Evolutionary conservation across 495 filamentous ascomycete species (phyloP).

Genomic region (Sphaerosporella brunnea): DNA sequence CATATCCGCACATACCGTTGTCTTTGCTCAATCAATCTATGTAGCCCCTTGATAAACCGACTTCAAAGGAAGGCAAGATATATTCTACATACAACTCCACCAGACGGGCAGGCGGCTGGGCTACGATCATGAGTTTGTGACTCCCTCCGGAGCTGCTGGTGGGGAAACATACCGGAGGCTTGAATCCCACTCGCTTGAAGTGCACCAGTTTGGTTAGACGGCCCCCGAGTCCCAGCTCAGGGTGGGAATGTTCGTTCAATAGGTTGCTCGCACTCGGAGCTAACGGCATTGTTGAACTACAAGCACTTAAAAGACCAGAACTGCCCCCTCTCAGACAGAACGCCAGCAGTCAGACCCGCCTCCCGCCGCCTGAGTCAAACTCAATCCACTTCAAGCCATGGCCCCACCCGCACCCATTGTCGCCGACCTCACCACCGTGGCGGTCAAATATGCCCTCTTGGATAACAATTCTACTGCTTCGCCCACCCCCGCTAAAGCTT

Average conservation of each 20-base stretch:
- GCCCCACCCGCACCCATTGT: background rate
- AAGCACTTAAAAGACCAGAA: background rate
- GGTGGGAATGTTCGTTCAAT: background rate
- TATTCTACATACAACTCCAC: no score
- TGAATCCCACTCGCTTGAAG: background rate
- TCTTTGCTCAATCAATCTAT: no score
- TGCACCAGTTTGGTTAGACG: background rate
- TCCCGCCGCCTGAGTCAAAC: background rate
- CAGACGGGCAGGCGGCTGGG: no score
- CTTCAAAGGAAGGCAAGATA: no score
- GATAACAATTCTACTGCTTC: background rate
- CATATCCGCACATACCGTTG: no score
- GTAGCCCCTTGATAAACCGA: no score
- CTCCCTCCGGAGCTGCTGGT: background rate
- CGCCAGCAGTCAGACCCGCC: background rate
- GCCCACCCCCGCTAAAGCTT: background rate
- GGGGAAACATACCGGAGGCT: background rate
- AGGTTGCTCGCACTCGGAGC: background rate
- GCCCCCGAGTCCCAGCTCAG: background rate
- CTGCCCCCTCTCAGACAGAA: background rate
- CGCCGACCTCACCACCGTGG: background rate
- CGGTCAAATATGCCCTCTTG: background rate
- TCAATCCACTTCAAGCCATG: no score
- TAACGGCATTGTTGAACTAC: no score
- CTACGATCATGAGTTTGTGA: no score